phyloP scores from a whole-genome alignment of 441 rosid genomes.

The Euphorbia celastroides region DNA sequence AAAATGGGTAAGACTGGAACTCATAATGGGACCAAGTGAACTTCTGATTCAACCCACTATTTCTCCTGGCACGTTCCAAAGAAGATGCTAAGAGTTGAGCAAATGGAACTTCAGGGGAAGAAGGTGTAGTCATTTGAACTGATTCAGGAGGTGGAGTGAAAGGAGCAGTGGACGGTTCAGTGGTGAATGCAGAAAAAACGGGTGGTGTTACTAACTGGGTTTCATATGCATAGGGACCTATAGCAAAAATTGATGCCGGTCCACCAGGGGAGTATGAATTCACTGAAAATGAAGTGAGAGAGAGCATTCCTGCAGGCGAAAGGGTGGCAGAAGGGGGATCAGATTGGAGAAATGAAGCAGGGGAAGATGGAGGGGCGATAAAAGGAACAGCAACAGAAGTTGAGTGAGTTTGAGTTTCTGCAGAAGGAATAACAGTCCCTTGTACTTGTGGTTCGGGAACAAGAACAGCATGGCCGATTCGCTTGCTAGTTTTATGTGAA shows the following conservation, averaged over 20 bases:
- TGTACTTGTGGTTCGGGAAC: conserved; percentile 52
- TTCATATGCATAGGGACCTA: conserved; percentile 94
- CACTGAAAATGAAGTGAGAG: conserved; percentile 50
- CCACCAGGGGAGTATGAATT: conserved; percentile 61
- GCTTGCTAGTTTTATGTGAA: conserved; percentile 60
- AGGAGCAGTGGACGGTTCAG: conserved; percentile 91
- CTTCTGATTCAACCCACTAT: conserved; percentile 61
- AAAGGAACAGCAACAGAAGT: conserved; percentile 60
- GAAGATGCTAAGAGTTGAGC: conserved; percentile 90
- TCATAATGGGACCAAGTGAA: conserved; percentile 60
- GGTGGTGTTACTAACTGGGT: conserved; percentile 95
- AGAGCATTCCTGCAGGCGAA: conserved; percentile 63
- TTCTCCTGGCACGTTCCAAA: conserved; percentile 72
- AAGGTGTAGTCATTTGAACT: conserved; percentile 72
- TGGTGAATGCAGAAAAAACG: conserved; percentile 80
- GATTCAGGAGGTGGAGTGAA: conserved; percentile 93
- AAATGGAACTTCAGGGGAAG: conserved; percentile 96
- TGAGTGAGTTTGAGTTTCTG: conserved; percentile 41
- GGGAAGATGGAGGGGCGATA: conserved; percentile 97
- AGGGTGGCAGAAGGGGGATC: conserved; percentile 83
- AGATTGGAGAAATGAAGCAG: conserved; percentile 82
- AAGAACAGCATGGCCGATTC: conserved; percentile 81
- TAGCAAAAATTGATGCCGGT: conserved; percentile 65
- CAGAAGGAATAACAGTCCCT: conserved; percentile 36
- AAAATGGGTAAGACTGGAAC: conserved; percentile 60